Conservation (phyloP, 2,329 filamentous ascomycete genomes). For the Trichoderma asperellum region DNA sequence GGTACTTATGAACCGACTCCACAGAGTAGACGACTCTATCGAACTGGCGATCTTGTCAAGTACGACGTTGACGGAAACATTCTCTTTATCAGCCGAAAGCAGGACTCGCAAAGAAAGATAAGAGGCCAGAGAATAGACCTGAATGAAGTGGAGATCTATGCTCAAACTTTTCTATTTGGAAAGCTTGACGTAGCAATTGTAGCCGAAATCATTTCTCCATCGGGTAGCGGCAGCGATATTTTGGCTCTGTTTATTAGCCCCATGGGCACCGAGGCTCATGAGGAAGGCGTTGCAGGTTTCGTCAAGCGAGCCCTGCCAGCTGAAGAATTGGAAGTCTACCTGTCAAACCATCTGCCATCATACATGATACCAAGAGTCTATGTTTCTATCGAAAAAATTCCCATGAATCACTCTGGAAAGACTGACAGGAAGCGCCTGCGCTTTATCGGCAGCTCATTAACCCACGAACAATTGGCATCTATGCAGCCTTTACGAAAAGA, state of each 20-base stretch:
- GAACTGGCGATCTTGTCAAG: conserved; percentile 22
- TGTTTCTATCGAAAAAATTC: conserved; percentile 6
- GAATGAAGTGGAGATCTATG: conserved; percentile 28
- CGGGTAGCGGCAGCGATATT: neutral
- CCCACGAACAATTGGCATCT: conserved; percentile 13
- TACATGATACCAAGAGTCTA: conserved; percentile 25
- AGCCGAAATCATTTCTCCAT: conserved; percentile 25
- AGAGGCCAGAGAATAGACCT: conserved; percentile 55
- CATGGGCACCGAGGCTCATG: neutral
- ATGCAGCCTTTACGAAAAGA: conserved; percentile 26
- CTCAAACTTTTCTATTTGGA: neutral
- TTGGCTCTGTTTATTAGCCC: conserved; percentile 19
- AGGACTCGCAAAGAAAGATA: conserved; percentile 18
- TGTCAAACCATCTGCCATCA: neutral
- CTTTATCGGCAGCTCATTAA: conserved; percentile 20
- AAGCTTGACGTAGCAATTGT: conserved; percentile 11
- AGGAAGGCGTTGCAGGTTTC: conserved; percentile 6
- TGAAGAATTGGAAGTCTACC: neutral
- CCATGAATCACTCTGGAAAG: conserved; percentile 23
- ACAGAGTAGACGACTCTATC: neutral
- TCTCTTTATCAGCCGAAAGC: conserved; percentile 4
- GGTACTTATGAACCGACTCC: neutral
- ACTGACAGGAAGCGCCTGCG: conserved; percentile 27
- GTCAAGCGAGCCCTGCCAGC: neutral
- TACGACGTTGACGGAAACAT: conserved; percentile 9